A percentile compares a stretch with the other conserved stretches of the same genome.
Conservation (phyloP, 2,329 filamentous ascomycete genomes). For the Stagonosporopsis chrysanthemi region DNA sequence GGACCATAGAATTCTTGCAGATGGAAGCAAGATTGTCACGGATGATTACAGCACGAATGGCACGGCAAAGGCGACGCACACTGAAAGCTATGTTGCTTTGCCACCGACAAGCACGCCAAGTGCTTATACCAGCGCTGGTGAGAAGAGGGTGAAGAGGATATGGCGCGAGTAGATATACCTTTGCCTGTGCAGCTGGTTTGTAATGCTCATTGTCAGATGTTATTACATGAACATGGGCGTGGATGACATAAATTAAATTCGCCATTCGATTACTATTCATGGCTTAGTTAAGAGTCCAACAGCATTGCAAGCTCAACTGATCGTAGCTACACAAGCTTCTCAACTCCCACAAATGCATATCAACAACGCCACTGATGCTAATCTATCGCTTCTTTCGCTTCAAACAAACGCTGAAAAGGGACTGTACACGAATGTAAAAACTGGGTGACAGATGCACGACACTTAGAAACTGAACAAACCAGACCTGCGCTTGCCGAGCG, state of each 20-base stretch:
- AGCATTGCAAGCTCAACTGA: not conserved
- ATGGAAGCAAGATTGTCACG: slow-evolving; percentile 40
- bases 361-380: slow-evolving; percentile 18
- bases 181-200: too few species aligned
- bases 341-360: slow-evolving; percentile 20
- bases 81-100: slow-evolving; percentile 39
- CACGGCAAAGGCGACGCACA: slow-evolving; percentile 42
- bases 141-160: slow-evolving; percentile 13
- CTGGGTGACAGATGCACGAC: not conserved
- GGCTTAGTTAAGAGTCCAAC: not conserved
- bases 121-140: slow-evolving; percentile 5
- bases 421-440: not conserved
- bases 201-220: too few species aligned
- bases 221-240: too few species aligned
- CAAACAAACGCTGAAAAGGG: slow-evolving; percentile 11
- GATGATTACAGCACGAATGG: slow-evolving; percentile 43
- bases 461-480: slow-evolving; percentile 46
- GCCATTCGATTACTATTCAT: not conserved
- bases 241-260: not conserved
- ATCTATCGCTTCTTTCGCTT: slow-evolving; percentile 16
- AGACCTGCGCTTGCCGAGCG: slow-evolving; percentile 57
- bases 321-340: slow-evolving; percentile 12
- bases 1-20: slow-evolving; percentile 36
- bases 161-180: not conserved
- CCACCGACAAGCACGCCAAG: slow-evolving; percentile 36